Evolutionary conservation across 495 filamentous ascomycete genomes (phyloP).

Genomic region (Hamigera avellanea): DNA sequence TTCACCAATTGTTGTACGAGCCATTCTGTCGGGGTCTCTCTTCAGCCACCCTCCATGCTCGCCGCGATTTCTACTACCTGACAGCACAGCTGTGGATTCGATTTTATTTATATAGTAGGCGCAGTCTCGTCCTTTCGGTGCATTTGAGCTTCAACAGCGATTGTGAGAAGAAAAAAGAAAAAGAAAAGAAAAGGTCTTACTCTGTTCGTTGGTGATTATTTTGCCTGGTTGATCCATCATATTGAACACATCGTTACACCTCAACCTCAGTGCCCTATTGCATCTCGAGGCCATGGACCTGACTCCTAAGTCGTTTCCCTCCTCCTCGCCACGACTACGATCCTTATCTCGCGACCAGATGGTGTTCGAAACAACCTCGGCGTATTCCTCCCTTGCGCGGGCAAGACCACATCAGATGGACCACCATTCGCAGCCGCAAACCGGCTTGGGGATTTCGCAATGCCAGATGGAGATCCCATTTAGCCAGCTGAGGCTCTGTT

Average conservation of each 20-base stretch:
- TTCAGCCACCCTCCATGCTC: constrained; percentile 25
- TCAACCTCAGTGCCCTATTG: constrained; percentile 6
- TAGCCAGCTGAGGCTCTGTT: constrained; percentile 7
- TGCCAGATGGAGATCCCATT: constrained; percentile 12
- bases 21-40: constrained; percentile 6
- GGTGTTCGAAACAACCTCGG: constrained; percentile 7
- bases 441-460: constrained; percentile 24
- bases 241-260: not conserved
- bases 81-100: constrained; percentile 15
- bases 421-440: constrained; percentile 4
- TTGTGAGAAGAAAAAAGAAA: too few species aligned
- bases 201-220: not conserved
- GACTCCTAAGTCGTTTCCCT: constrained; percentile 4
- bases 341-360: constrained; percentile 3
- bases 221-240: too few species aligned
- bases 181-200: not conserved
- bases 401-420: constrained; percentile 6
- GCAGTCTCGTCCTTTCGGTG: not conserved
- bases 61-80: constrained; percentile 9
- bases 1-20: constrained; percentile 20
- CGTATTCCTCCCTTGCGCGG: constrained; percentile 13
- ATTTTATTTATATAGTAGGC: constrained; percentile 16
- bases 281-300: constrained; percentile 8
- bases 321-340: constrained; percentile 3
- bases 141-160: not conserved